Base-by-base conservation (phyloP, 495 filamentous ascomycete genomes). In the Achaetomiella virescens region DNA sequence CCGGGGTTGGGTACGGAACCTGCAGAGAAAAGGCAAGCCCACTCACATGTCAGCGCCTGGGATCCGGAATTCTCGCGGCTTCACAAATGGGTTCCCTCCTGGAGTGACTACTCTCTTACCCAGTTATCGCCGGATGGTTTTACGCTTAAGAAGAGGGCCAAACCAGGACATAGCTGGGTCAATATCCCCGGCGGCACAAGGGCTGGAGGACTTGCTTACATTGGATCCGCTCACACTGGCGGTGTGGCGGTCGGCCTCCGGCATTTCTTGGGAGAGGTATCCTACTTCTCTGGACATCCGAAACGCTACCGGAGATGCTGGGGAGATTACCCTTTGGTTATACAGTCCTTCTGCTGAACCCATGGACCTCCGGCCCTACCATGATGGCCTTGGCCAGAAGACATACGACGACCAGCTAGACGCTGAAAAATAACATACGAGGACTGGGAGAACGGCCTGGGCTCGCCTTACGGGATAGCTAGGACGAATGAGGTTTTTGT, bases 81-180 rank as follows among this genome's bases (percentile, higher is more conserved):
- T 35, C 47, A 36, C 9, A 22, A 49, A 2, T 49, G 47, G 47
- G 27, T 49, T 15, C 47, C 47, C 33, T 22, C 10, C 31, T 49
- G 47, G 47, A 49, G 27, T 15, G 47, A 49, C 47, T 49, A 49
- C 33, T 29, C 22, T 33, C 21, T 49, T 1, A 49, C 22, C 31
- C 47, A 49, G 33, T 33, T 49, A 1, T 49, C 47, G 14, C 47
- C 47, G 22, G 47, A 49, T 10, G 47, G 47, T 24, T 49, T 49
- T 21, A 49, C 33, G 5, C 47, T 49, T 10, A 49, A 49, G 47
- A 49, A 49, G 47, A 36, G 47, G 17, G 37, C 47, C 11, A 15
- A 49, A n/a, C 17, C 31, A 4, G 31, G 47, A 11, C 47, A 24
- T 2, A 49, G 47, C 47, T 49, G 47, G 47, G 31, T 49, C 10